Base-by-base conservation (phyloP, 768 basidiomycete genomes). In the Psilocybe subaeruginosa region DNA sequence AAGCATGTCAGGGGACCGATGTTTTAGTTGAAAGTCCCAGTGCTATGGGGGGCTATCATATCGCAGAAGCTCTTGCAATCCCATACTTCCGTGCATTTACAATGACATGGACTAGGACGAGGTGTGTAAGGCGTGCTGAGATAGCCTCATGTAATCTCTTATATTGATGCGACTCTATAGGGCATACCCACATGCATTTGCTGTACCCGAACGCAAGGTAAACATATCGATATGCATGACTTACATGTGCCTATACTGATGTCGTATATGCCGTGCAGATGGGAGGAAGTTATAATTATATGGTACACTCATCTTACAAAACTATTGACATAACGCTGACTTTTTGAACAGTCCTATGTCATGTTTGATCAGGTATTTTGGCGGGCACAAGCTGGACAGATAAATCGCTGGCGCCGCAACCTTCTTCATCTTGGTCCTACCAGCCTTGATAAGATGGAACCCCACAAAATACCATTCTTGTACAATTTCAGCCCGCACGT, bases 291-390 rank as follows among this genome's bases (percentile, higher is more conserved):
- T 99, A 99, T 74, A 99, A 99, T 71, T 99, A 98, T 74, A 97
- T 99, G 96, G 92, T 93, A 69, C 56, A 7, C 11, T 35, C 11
- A 19, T 46, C 39, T 31, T 7, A 19, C 29, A 30, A 31, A n/a
- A 0, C 29, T 1, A 12, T 11, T 35, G 29, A 14, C 3, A 29
- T 35, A 6, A 30, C 16, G n/a, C 27, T 1, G 37, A 31, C 35
- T 48, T 43, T 29, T 54, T 57, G 51, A 56, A 27, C 35, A 94
- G 91, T 90, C 95, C 3, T 97, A 95, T 72, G 94, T 96, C 54
- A 90, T 98, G 87, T 99, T 99, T 71, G 97, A 97, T 68, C 94
- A 97, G 78, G 90, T 97, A 30, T 98, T 99, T 76, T 99, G 97
- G 97, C 84, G 93, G 51, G 96, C 92, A 14, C 98, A 89, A 30